A percentile compares a stretch with the other conserved stretches of the same genome.
Evolutionary conservation across 2,329 filamentous ascomycete species (phyloP).

Genomic region (Ceratocystis cubensis): DNA sequence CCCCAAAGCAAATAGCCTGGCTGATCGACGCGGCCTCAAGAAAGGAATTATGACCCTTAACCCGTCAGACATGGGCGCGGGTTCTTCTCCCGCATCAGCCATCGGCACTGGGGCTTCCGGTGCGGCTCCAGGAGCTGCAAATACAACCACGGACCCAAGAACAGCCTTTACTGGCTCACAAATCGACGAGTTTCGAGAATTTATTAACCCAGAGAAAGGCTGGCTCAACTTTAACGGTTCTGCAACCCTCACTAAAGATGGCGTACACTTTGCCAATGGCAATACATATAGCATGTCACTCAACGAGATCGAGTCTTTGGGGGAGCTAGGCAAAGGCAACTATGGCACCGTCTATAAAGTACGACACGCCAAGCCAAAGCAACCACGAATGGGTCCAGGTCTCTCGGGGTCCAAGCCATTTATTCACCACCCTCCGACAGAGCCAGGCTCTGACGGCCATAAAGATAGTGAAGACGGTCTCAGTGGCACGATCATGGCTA

Average conservation of each 20-base stretch:
- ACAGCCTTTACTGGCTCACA: constrained; percentile 35
- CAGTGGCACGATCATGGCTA: constrained; percentile 82
- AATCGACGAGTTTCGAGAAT: constrained; percentile 55
- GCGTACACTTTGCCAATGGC: constrained; percentile 85
- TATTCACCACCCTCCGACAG: constrained; percentile 30
- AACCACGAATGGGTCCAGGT: constrained; percentile 47
- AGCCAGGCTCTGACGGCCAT: constrained; percentile 24
- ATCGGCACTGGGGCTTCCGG: constrained; percentile 21
- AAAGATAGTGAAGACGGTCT: constrained; percentile 29
- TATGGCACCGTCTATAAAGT: constrained; percentile 98
- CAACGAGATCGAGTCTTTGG: constrained; percentile 85
- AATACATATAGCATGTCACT: constrained; percentile 86
- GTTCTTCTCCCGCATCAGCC: constrained; percentile 19
- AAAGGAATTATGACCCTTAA: constrained; percentile 28
- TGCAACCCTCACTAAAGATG: constrained; percentile 74
- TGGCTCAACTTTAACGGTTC: constrained; percentile 89
- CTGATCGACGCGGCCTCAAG: constrained; percentile 50
- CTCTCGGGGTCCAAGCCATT: constrained; percentile 35
- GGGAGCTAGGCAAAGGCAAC: constrained; percentile 93
- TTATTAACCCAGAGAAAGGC: constrained; percentile 82
- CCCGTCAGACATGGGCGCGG: not conserved
- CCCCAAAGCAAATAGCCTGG: constrained; percentile 36
- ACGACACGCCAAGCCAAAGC: constrained; percentile 57
- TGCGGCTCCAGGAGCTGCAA: constrained; percentile 20
- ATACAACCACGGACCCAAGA: constrained; percentile 25